Conservation (phyloP, 2,329 filamentous ascomycete genomes). For the Chaetomium globosum region DNA sequence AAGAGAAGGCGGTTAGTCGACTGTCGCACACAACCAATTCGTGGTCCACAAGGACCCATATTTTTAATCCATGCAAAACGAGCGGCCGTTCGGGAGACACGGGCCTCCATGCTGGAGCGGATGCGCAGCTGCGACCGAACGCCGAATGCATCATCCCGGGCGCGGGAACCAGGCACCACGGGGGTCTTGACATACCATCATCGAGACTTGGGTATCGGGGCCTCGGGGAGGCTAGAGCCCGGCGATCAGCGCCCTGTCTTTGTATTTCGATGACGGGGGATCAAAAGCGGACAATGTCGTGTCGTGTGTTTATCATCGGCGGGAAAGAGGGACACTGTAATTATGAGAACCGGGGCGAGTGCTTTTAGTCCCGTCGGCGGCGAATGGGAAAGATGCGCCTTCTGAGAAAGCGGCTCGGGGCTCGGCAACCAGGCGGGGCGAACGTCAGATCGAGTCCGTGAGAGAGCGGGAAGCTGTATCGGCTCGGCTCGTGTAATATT, state of each 20-base stretch:
- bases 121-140: conserved; percentile 22
- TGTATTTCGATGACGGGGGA: conserved; percentile 22
- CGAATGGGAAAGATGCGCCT: conserved; percentile 12
- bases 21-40: conserved; percentile 24
- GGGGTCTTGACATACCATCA: conserved; percentile 51
- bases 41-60: conserved; percentile 37
- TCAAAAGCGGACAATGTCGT: conserved; percentile 22
- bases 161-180: conserved; percentile 1
- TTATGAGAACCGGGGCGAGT: conserved; percentile 8
- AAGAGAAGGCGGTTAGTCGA: conserved; percentile 29
- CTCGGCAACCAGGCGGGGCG: background rate
- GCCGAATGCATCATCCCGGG: conserved; percentile 23
- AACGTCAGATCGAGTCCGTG: background rate
- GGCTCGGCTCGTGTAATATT: conserved; percentile 13
- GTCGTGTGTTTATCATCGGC: conserved; percentile 35
- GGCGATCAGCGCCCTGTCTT: conserved; percentile 25
- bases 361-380: conserved; percentile 9
- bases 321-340: conserved; percentile 16
- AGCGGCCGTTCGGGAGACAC: conserved; percentile 29
- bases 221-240: conserved; percentile 45
- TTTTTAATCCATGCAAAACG: conserved; percentile 36
- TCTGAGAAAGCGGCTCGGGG: background rate
- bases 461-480: background rate
- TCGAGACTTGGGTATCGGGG: conserved; percentile 45
- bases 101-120: conserved; percentile 28